Evolutionary conservation across 2,329 filamentous ascomycete genomes (phyloP).

Genomic region (Alternaria incomplexa): DNA sequence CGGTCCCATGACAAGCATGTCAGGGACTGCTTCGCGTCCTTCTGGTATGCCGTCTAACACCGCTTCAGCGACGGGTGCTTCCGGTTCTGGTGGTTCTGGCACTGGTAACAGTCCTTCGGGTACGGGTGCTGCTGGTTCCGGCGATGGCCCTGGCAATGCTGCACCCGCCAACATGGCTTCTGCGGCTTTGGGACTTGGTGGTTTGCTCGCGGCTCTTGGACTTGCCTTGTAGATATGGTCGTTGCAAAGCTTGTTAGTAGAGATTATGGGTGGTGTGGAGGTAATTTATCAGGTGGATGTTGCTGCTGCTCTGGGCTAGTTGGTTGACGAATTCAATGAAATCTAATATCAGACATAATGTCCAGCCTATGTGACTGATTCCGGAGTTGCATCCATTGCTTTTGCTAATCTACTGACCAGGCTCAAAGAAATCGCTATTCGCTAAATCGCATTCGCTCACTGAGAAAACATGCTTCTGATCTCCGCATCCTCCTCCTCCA

Average conservation of each 20-base stretch:
- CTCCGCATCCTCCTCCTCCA: slow-evolving; percentile 29
- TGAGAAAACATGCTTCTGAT: slow-evolving; percentile 23
- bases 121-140: neutral
- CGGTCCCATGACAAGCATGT: neutral
- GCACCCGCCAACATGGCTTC: neutral
- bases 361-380: neutral
- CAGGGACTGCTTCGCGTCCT: neutral
- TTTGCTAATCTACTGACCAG: neutral
- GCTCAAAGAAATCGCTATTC: neutral
- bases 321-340: neutral
- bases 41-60: neutral
- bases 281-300: neutral
- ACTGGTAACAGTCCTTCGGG: neutral
- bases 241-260: neutral
- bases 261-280: neutral
- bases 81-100: neutral
- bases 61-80: neutral
- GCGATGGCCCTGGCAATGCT: neutral
- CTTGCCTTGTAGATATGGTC: neutral
- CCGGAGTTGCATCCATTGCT: neutral
- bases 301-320: neutral
- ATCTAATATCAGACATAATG: neutral
- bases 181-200: neutral
- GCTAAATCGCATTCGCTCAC: neutral
- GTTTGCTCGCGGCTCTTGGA: neutral